Base-by-base conservation (phyloP, 495 filamentous ascomycete species). In the Lepraria neglecta region DNA sequence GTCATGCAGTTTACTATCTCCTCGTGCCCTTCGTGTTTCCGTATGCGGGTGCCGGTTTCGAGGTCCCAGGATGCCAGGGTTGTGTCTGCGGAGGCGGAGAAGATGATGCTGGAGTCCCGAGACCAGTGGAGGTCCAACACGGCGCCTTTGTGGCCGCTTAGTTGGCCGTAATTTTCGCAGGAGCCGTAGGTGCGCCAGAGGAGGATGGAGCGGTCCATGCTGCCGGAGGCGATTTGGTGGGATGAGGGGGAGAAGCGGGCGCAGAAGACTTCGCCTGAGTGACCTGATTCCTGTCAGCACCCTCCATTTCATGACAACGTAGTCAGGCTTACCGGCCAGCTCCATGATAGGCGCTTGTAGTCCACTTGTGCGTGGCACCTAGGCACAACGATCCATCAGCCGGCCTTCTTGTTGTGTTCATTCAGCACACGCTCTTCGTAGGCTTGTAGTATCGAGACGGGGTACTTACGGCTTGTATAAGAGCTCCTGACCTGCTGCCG, bases 271-370 rank as follows among this genome's bases (percentile, higher is more conserved):
- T 98, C 94, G 11, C 89, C 83, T 38, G 80, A 81, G 68, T 88
- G 85, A 30, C 85, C 84, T 83, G 48, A 6, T 21, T 11, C 9
- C 17, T 31, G 40, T 68, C 42, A 55, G 19, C 27, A 64, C 40
- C 4, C n/a, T n/a, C 24, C 42, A 45, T 15, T 47, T 6, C 19
- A 19, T 3, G 6, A 17, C 3, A 28, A 2, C 6, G 12, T 6
- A 7, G 11, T 43, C 11, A 19, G n/a, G 19, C 38, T 24, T 30
- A 74, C 92, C 92, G 53, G 85, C 85, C 40, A 98, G 78, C 73
- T 98, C 92, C 90, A 98, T 96, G 54, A 97, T 85, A 4, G 92
- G 92, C 52, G 94, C 88, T 71, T 95, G 87, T 7, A 97, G 82
- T 45, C 84, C 86, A 72, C 89, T 95, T 46, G 92, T 92, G 65